Conservation (phyloP, 1,139 yeast genomes). For the Blastobotrys proliferans region DNA sequence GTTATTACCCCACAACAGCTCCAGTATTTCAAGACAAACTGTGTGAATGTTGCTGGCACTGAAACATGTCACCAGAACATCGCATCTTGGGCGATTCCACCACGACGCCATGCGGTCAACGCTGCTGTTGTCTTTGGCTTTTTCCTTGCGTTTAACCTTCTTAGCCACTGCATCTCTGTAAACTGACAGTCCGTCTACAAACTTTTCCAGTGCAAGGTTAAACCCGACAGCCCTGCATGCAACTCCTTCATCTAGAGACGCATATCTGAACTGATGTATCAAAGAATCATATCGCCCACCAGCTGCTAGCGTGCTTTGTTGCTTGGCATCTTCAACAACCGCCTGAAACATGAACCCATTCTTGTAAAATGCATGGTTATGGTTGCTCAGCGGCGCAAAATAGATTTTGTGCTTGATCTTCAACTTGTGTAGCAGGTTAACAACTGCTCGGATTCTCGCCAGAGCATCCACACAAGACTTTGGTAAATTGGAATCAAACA, state of each 20-base stretch:
- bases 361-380: slow-evolving; percentile 70
- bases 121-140: slow-evolving; percentile 29
- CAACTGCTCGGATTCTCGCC: slow-evolving; percentile 54
- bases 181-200: slow-evolving; percentile 47
- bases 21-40: slow-evolving; percentile 59
- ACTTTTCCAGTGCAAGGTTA: slow-evolving; percentile 62
- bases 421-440: slow-evolving; percentile 50
- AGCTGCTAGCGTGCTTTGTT: slow-evolving; percentile 56
- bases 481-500: slow-evolving; percentile 74
- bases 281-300: slow-evolving; percentile 89
- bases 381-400: slow-evolving; percentile 73
- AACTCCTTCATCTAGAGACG: slow-evolving; percentile 40
- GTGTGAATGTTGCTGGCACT: slow-evolving; percentile 45
- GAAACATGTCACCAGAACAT: slow-evolving; percentile 71
- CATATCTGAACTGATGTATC: slow-evolving; percentile 58
- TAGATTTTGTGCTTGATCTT: slow-evolving; percentile 52
- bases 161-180: slow-evolving; percentile 27
- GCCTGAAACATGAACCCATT: slow-evolving; percentile 89
- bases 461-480: slow-evolving; percentile 60
- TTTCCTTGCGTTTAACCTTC: slow-evolving; percentile 19
- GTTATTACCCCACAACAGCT: slow-evolving; percentile 62
- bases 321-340: slow-evolving; percentile 50
- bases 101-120: no score
- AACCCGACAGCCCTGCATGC: slow-evolving; percentile 76
- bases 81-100: slow-evolving; percentile 50